Evolutionary conservation across 169 alveolate species (phyloP), one percentile per base, ranked within the genome.

Genomic region (Theileria orientalis): DNA sequence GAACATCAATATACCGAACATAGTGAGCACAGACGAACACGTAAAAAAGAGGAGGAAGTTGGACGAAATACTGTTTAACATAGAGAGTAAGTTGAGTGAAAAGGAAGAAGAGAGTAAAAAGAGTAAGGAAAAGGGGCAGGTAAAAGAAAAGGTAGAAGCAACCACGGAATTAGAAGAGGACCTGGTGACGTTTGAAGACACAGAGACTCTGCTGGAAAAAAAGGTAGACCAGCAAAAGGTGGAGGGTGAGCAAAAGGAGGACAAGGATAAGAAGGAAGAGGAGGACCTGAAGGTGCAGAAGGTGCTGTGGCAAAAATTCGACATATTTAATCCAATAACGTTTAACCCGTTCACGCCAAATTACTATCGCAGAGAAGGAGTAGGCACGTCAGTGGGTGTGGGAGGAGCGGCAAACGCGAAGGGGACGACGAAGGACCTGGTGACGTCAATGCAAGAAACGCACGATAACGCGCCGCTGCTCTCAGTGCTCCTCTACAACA

Each of bases 221-320:
- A 59, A 40, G 11, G 27, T 6, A 71, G 74, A 64, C 9, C 25
- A 5, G 11, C 8, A 21, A 21, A 47, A 19, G 16, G 19, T 40
- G 23, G 29, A 46, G 9, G 29, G 16, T 21, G 8, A 23, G 7
- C 7, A 14, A 23, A 62, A 41, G 11, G 71, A 27, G 14, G 71
- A 11, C 19, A 44, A 62, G 57, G 75, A 64, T 29, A 29, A 35
- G 35, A 67, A 67, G 14, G 30, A 23, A 51, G 69, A 67, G 7
- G 52, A 67, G 74, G 2, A 5, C 3, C 27, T 54, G 41, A 54
- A 54, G 33, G 63, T 54, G 8, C 63, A 54, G 9, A 47, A 78
- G n/a, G 61, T 79, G 70, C 40, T 79, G 32, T 70, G 83, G 83
- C 82, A 79, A 33, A 79, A 79, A 27, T 79, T 56, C 27, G 87